Percentiles rank a stretch among this genome's conserved stretches.
Conservation (phyloP, 768 basidiomycete species). For the Suillus weaverae region DNA sequence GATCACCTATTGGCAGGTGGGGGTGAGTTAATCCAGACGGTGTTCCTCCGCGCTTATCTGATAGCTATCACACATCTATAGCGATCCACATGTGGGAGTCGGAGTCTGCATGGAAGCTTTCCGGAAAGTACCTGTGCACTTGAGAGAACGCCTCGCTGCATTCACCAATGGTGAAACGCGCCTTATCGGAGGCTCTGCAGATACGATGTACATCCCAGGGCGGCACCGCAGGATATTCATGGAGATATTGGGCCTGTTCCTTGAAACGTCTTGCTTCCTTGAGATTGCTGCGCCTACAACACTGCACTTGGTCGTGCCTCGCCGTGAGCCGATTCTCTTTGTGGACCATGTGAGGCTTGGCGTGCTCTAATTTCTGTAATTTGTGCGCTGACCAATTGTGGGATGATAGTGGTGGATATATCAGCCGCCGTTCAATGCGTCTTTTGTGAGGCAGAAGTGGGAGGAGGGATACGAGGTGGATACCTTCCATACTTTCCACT, state of each 20-base stretch:
- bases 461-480: slow-evolving; percentile 47
- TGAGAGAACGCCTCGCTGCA: slow-evolving; percentile 40
- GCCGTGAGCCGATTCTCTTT: slow-evolving; percentile 41
- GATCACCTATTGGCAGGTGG: slow-evolving; percentile 34
- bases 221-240: slow-evolving; percentile 40
- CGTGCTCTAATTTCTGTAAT: not conserved
- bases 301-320: slow-evolving; percentile 43
- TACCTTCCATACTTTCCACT: slow-evolving; percentile 52
- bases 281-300: slow-evolving; percentile 50
- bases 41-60: not conserved
- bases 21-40: slow-evolving; percentile 30
- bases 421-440: slow-evolving; percentile 45
- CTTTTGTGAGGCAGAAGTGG: slow-evolving; percentile 49
- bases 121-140: slow-evolving; percentile 31
- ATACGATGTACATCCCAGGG: slow-evolving; percentile 50
- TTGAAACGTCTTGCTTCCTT: slow-evolving; percentile 49
- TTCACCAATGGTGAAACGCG: slow-evolving; percentile 35
- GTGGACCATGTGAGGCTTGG: slow-evolving; percentile 44
- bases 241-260: slow-evolving; percentile 42
- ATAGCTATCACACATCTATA: slow-evolving; percentile 4
- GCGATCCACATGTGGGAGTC: slow-evolving; percentile 47
- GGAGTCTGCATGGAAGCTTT: slow-evolving; percentile 45
- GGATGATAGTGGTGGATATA: slow-evolving; percentile 46
- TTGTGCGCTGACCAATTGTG: not conserved
- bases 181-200: slow-evolving; percentile 48